A percentile compares a stretch with the other conserved stretches of the same genome.
Evolutionary conservation across 192 early-diverging fungal genomes (phyloP).

Genomic region (Powellomyces hirtus): DNA sequence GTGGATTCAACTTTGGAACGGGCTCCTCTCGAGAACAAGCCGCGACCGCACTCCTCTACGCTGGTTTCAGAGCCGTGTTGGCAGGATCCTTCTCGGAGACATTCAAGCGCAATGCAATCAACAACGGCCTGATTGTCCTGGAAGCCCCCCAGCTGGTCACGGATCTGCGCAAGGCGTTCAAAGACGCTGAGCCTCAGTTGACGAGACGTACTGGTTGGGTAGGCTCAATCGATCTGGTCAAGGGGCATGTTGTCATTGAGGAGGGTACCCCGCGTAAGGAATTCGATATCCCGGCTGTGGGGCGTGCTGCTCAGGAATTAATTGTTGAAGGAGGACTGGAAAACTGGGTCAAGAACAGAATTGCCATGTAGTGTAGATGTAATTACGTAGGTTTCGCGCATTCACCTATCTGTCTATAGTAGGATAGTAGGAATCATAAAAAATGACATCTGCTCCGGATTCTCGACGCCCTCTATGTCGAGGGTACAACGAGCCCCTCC

Average conservation of each 20-base stretch:
- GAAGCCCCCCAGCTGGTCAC: constrained; percentile 81
- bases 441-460: too few species aligned
- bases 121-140: constrained; percentile 92
- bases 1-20: constrained; percentile 96
- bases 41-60: constrained; percentile 87
- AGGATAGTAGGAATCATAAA: too few species aligned
- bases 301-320: constrained; percentile 97
- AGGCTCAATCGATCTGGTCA: constrained; percentile 67
- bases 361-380: too few species aligned
- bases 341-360: constrained; percentile 75
- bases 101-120: constrained; percentile 98
- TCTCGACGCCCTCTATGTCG: too few species aligned
- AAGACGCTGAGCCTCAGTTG: constrained; percentile 18
- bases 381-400: too few species aligned
- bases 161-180: constrained; percentile 58
- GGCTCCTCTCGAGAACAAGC: constrained; percentile 98
- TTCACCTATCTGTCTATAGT: too few species aligned
- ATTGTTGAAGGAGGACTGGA: constrained; percentile 92
- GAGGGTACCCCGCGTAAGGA: background rate
- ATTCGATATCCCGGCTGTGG: constrained; percentile 59
- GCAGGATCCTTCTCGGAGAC: constrained; percentile 96
- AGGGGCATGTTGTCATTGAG: constrained; percentile 56
- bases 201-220: constrained; percentile 78
- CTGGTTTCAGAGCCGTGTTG: constrained; percentile 80
- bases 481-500: too few species aligned